Percentiles rank a stretch among this genome's conserved stretches.
Conservation (phyloP, 2,329 filamentous ascomycete species). For the Allantophomopsis cytisporea region DNA sequence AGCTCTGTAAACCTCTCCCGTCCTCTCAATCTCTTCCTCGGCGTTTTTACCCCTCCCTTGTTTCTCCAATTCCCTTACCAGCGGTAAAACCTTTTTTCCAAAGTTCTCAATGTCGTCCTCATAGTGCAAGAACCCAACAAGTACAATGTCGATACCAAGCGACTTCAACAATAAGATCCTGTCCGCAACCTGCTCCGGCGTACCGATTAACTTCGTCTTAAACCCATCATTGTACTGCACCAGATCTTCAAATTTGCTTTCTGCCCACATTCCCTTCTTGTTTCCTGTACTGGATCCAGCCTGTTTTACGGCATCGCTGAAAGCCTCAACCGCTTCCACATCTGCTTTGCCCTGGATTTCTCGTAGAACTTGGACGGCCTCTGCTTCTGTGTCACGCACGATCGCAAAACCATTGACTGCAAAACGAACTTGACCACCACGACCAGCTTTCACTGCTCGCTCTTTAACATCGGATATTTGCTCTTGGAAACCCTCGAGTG, state of each 20-base stretch:
- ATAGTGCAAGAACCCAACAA: constrained; percentile 36
- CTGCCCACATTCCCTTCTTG: constrained; percentile 38
- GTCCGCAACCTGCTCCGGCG: constrained; percentile 34
- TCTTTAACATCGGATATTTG: constrained; percentile 34
- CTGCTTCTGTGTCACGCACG: constrained; percentile 32
- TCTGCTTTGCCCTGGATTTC: constrained; percentile 40
- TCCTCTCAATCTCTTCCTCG: constrained; percentile 29
- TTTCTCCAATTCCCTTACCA: constrained; percentile 31
- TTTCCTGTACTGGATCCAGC: constrained; percentile 30
- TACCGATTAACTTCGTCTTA: constrained; percentile 38
- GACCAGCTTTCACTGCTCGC: constrained; percentile 27
- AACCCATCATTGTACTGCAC: constrained; percentile 42
- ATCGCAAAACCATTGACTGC: constrained; percentile 36
- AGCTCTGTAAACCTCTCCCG: constrained; percentile 29
- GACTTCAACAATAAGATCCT: constrained; percentile 32
- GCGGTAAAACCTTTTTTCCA: constrained; percentile 28
- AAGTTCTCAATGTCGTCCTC: constrained; percentile 36
- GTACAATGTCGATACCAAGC: constrained; percentile 25
- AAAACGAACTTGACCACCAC: constrained; percentile 30
- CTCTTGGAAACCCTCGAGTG: constrained; percentile 33
- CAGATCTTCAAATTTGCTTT: constrained; percentile 34
- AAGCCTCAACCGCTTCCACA: constrained; percentile 32
- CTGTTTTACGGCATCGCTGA: constrained; percentile 32
- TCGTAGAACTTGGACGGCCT: constrained; percentile 31
- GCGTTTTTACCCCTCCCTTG: constrained; percentile 31